Conservation (phyloP, 2,329 filamentous ascomycete genomes). For the Diaporthe citrichinensis region DNA sequence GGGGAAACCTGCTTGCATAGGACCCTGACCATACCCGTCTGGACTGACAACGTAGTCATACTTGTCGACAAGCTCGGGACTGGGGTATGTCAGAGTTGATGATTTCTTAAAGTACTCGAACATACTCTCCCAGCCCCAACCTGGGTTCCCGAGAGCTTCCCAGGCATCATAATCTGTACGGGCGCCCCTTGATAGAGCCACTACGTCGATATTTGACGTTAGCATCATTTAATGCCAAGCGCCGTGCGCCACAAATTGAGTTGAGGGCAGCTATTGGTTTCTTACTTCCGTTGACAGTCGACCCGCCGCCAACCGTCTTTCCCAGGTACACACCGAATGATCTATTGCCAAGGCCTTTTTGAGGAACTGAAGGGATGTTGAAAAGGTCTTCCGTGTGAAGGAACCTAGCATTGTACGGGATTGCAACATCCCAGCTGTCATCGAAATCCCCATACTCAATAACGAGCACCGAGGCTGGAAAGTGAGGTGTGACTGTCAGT, state of each 20-base stretch:
- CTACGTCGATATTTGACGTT: background rate
- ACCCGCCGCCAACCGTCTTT: constrained; percentile 54
- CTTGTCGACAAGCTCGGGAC: background rate
- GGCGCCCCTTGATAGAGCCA: constrained; percentile 17
- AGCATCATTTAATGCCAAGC: background rate
- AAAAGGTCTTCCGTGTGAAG: constrained; percentile 26
- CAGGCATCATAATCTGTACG: constrained; percentile 51
- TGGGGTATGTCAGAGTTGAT: constrained; percentile 21
- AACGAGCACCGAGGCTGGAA: constrained; percentile 41
- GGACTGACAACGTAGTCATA: constrained; percentile 13
- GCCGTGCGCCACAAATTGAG: no score
- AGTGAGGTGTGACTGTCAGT: background rate
- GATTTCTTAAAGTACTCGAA: constrained; percentile 52
- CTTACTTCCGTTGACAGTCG: constrained; percentile 54
- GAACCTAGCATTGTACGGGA: background rate
- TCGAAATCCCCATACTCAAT: constrained; percentile 44
- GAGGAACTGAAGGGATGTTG: constrained; percentile 46
- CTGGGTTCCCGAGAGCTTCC: constrained; percentile 49
- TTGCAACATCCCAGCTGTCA: constrained; percentile 29
- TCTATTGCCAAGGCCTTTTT: constrained; percentile 46
- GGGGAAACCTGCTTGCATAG: constrained; percentile 22
- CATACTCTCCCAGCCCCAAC: constrained; percentile 51
- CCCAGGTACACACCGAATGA: constrained; percentile 44
- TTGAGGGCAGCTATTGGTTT: constrained; percentile 49
- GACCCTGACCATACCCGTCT: constrained; percentile 25